These are phyloP conservation scores for Asterionellopsis glacialis DNA, from an alignment of 108 stramenopile genomes.

Conservation along the genomic window DNA sequence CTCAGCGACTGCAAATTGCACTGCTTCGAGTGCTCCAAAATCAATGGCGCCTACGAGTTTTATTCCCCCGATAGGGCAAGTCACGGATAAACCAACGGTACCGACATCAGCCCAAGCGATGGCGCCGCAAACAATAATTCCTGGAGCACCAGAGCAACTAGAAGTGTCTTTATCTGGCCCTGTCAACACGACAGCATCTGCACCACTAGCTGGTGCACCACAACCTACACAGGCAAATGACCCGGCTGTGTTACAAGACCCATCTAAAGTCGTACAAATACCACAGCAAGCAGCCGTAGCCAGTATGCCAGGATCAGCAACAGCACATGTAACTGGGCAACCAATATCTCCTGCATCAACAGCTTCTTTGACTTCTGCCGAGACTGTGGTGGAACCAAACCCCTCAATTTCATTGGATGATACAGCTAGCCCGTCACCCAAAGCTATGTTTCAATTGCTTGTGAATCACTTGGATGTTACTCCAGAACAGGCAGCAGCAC, in stretches of 20 bases:
- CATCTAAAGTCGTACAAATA: too few species aligned
- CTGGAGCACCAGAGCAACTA: too few species aligned
- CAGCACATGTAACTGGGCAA: background rate
- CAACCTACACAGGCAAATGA: background rate
- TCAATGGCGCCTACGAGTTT: slow-evolving; percentile 1
- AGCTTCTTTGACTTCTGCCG: background rate
- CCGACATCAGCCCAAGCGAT: background rate
- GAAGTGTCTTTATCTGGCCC: too few species aligned
- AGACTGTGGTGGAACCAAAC: background rate
- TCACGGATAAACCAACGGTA: background rate
- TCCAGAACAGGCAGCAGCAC: slow-evolving; percentile 59
- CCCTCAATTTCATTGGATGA: slow-evolving; percentile 8
- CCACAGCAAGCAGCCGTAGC: too few species aligned
- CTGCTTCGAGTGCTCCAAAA: background rate
- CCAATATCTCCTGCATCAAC: background rate
- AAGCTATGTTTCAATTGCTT: slow-evolving; percentile 40
- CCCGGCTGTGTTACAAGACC: background rate
- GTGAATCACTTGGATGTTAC: slow-evolving; percentile 42
- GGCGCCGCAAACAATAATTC: background rate
- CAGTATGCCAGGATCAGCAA: background rate
- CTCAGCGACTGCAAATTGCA: background rate
- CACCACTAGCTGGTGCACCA: slow-evolving; percentile 2
- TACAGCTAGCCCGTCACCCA: slow-evolving; percentile 2
- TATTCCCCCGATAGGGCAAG: background rate
- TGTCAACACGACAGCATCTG: background rate